Conservation (phyloP, 306 rosid genomes). For the Dicorynia guianensis region DNA sequence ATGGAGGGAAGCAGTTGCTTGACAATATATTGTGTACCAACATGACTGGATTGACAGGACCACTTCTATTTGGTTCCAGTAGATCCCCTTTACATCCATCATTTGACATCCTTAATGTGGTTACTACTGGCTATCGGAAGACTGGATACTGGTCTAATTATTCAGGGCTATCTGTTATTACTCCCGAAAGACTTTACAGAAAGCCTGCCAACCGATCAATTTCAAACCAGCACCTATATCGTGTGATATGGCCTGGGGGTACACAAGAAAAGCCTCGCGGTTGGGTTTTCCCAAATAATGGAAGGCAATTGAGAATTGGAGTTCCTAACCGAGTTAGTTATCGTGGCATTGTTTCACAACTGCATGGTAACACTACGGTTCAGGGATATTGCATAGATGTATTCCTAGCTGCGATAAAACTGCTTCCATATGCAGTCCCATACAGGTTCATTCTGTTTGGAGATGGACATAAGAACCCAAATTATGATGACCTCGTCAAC, state of each 20-base stretch:
- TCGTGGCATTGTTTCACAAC: conserved; percentile 56
- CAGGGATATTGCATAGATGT: conserved; percentile 79
- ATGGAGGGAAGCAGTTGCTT: conserved; percentile 70
- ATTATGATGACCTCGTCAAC: conserved; percentile 61
- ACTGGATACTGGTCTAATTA: conserved; percentile 85
- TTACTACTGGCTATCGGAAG: conserved; percentile 51
- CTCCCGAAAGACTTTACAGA: conserved; percentile 62
- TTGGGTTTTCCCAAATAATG: conserved; percentile 81
- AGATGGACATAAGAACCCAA: conserved; percentile 71
- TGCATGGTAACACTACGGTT: conserved; percentile 52
- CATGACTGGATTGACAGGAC: conserved; percentile 74
- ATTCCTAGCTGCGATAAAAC: conserved; percentile 67
- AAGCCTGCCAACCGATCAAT: conserved; percentile 58
- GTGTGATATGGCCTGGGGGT: conserved; percentile 76
- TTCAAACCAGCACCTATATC: conserved; percentile 52
- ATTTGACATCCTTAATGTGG: conserved; percentile 69
- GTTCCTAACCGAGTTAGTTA: conserved; percentile 71
- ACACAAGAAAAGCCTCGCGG: conserved; percentile 73
- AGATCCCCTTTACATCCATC: conserved; percentile 65
- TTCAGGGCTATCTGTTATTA: conserved; percentile 69
- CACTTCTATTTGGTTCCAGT: conserved; percentile 53
- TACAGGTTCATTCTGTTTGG: conserved; percentile 60
- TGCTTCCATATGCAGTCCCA: conserved; percentile 75
- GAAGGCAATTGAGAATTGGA: conserved; percentile 72
- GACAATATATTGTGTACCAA: conserved; percentile 54